A percentile compares a stretch with the other conserved stretches of the same genome.
Conservation (phyloP, 345 rosid species). For the Hevea brasiliensis region DNA sequence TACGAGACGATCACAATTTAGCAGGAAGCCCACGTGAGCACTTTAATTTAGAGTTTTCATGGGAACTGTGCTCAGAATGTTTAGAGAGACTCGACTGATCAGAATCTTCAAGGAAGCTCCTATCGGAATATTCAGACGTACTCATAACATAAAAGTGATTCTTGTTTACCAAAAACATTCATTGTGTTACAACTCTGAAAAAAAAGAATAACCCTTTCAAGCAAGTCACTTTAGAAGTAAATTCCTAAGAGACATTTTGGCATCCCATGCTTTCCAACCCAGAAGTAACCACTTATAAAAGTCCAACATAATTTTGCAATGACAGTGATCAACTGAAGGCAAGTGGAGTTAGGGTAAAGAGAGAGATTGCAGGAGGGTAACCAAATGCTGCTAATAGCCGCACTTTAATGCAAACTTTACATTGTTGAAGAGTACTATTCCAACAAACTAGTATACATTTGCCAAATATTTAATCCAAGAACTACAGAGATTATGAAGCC, state of each 20-base stretch:
- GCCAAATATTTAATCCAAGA: not conserved
- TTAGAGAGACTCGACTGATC: not conserved
- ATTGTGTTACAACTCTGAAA: not conserved
- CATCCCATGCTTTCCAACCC: no score
- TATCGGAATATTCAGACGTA: no score
- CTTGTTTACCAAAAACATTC: slow-evolving; percentile 5
- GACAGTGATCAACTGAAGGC: no score
- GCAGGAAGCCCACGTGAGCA: slow-evolving; percentile 14
- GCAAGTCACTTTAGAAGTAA: not conserved
- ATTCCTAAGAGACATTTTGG: not conserved
- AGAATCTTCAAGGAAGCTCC: no score
- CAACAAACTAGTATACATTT: not conserved
- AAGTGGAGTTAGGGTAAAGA: not conserved
- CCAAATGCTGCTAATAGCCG: not conserved
- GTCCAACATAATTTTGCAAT: no score
- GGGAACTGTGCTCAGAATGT: not conserved
- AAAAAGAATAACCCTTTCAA: not conserved
- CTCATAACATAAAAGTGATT: not conserved
- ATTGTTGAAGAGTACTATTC: not conserved
- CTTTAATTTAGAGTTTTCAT: not conserved
- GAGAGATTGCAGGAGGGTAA: no score
- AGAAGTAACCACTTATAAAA: no score
- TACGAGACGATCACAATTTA: slow-evolving; percentile 13
- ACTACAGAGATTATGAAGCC: not conserved
- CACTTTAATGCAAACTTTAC: not conserved